Percentiles rank a stretch among this genome's conserved stretches.
These are phyloP conservation scores for Colletotrichum siamense DNA, from an alignment of 2,329 filamentous ascomycete species.

Conservation along the genomic window DNA sequence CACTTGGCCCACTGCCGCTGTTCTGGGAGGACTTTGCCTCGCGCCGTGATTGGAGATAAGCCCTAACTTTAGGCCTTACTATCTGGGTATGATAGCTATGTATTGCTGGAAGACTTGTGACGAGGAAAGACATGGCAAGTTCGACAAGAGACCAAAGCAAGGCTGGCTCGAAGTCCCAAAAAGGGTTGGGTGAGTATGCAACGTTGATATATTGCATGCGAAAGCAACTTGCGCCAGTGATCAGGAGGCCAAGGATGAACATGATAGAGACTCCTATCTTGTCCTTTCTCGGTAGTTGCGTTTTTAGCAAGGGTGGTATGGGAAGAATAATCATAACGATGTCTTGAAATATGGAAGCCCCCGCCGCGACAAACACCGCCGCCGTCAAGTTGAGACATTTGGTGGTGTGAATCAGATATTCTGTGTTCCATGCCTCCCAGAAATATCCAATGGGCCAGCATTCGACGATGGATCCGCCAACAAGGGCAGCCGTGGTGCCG, in stretches of 20 bases:
- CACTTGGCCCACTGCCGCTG: neutral
- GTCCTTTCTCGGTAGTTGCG: neutral
- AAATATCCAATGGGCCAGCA: neutral
- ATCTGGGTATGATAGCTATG: neutral
- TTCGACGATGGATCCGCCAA: neutral
- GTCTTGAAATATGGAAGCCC: neutral
- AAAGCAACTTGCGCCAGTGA: neutral
- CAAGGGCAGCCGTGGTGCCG: neutral
- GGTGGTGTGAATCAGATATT: neutral
- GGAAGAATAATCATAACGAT: neutral
- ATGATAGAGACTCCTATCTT: neutral
- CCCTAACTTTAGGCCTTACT: neutral
- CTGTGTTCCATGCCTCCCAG: neutral
- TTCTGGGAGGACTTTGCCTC: neutral
- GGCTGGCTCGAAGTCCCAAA: slow-evolving; percentile 3
- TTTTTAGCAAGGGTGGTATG: neutral
- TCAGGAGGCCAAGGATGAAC: neutral
- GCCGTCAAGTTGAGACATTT: neutral
- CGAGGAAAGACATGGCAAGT: neutral
- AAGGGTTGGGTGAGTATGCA: neutral
- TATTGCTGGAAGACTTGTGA: neutral
- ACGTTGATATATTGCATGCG: neutral
- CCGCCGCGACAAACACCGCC: neutral
- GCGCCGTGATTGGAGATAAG: neutral
- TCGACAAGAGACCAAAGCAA: slow-evolving; percentile 4